Base-by-base conservation (phyloP, 495 filamentous ascomycete genomes). In the Hyaloscypha finlandica region DNA sequence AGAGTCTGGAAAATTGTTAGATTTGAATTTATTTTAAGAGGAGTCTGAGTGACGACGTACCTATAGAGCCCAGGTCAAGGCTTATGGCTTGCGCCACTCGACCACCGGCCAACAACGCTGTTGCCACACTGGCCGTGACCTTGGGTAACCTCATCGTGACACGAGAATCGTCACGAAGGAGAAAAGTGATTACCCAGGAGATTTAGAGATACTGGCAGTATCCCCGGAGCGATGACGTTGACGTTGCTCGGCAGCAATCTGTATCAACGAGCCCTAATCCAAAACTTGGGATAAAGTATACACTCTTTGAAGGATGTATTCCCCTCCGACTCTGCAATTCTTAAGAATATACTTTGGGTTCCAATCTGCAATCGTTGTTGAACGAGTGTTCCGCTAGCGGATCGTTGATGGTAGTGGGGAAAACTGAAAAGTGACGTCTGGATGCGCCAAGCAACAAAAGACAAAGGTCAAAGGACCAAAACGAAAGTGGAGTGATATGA, bases 1-100 rank as follows among this genome's bases (percentile, higher is more conserved):
- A 2, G 88, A 88, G 45, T 73, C 87, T 89, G 51, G 11, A 2
- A 11, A 52, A 8, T 16, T 6, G n/a, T 59, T 59, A 59, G 56
- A 29, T 32, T 12, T 12, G 8, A 8, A 37, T 25, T 32, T 32
- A 20, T 29, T 56, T 29, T 16, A 1, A 59, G 6, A 59, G 6
- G 25, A 16, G 19, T 37, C 19, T n/a, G 11, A 31, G 14, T 31
- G 8, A 29, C 37, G 39, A 64, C 31, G 31, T 68, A 72, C 72
- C 67, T 29, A 45, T 33, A 19, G 72, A 74, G 32, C 8, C 60
- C 45, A 74, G 55, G 61, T 74, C 70, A 8, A 74, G 45, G 35
- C 6, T 14, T 48, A 74, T 68, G 16, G 70, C 66, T 56, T 63
- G 35, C 9, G 59, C 64, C 22, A 72, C 31, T 37, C 63, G 67